Evolutionary conservation across 768 basidiomycete genomes (phyloP), one percentile per base, ranked within the genome.

Genomic region (Boletus tomentosulus): DNA sequence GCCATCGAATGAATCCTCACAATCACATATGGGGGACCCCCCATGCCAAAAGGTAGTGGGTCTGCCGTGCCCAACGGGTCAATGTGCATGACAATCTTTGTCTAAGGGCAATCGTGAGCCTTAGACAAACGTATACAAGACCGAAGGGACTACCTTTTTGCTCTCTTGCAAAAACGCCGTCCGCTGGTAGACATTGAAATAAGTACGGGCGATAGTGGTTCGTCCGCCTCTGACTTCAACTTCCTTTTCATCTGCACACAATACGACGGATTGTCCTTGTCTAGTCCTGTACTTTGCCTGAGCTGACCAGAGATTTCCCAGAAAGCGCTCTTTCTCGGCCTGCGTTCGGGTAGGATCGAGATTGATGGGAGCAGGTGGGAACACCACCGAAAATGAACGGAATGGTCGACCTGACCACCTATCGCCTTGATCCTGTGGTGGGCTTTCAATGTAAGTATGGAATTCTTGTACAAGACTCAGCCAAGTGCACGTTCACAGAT

Each of bases 401-500:
- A 94, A 88, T 11, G 92, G 79, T 10, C 97, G 86, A 37, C 86
- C 88, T 15, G 85, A 83, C 93, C 96, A 98, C 47, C 86, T 80
- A 46, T 94, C 93, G 15, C 78, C 82, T 65, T 91, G 86, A 62
- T 92, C 92, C 48, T 78, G 75, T 6, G 92, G 93, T 15, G 90
- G 86, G 42, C 75, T 84, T 70, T 93, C 92, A 35, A 98, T 73
- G 70, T 85, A 94, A 12, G 96, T 62, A 56, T 95, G 86, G 48
- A 98, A 82, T 60, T 94, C 95, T 94, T 66, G n/a, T 49, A 12
- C 46, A 16, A 31, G 33, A 42, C 43, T 62, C 34, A 59, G 62
- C 51, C 9, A 43, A 22, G 24, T 33, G 57, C 46, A 37, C 11
- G 22, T 16, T 39, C 38, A 47, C 19, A 44, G 48, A 34, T 39